phyloP scores from a whole-genome alignment of 2,329 filamentous ascomycete genomes.

The Fusarium sp. region DNA sequence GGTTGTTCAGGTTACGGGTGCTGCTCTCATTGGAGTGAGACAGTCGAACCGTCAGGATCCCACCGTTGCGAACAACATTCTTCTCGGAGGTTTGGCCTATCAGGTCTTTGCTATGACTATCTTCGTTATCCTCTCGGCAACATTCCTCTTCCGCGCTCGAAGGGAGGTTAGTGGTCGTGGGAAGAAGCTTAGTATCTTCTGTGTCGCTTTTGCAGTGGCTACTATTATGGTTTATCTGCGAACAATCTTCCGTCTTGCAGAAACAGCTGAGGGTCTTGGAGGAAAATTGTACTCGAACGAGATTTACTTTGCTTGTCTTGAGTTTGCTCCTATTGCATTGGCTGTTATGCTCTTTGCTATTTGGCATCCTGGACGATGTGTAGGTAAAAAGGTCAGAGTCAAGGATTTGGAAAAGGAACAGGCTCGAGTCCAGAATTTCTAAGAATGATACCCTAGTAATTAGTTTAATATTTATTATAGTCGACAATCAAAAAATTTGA shows the following conservation, averaged over 20 bases:
- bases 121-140: constrained; percentile 57
- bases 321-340: constrained; percentile 65
- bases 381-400: constrained; percentile 42
- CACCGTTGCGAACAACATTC: constrained; percentile 63
- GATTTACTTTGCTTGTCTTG: constrained; percentile 63
- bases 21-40: constrained; percentile 63
- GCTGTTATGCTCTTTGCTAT: constrained; percentile 58
- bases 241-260: constrained; percentile 64
- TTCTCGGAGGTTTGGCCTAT: constrained; percentile 65
- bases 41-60: constrained; percentile 62
- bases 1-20: constrained; percentile 64
- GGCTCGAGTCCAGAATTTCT: constrained; percentile 21
- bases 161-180: constrained; percentile 39
- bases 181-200: constrained; percentile 53
- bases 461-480: background rate
- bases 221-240: constrained; percentile 63
- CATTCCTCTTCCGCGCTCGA: constrained; percentile 55
- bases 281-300: constrained; percentile 60
- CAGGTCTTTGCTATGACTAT: constrained; percentile 64
- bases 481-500: background rate
- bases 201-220: constrained; percentile 55
- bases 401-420: constrained; percentile 36
- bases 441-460: constrained; percentile 1
- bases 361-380: constrained; percentile 47
- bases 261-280: constrained; percentile 62